phyloP scores from a whole-genome alignment of 208 protist genomes.

The Tritrichomonas musculus region DNA sequence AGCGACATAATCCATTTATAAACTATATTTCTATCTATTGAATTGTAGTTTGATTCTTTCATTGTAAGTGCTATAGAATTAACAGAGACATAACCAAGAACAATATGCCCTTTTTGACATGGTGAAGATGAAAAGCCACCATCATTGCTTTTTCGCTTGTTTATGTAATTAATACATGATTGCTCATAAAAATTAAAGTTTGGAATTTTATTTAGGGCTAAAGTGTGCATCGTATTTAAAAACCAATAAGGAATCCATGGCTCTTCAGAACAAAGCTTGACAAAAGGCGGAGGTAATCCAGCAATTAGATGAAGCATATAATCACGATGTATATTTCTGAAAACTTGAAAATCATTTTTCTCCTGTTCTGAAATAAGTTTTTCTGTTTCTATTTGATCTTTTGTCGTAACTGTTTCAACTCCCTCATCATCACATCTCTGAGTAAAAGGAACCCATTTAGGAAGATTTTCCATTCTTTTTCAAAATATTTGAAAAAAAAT shows the following conservation, averaged over 20 bases:
- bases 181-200: background rate
- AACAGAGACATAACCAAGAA: background rate
- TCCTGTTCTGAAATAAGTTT: background rate
- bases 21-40: background rate
- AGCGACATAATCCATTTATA: background rate
- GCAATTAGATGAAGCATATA: background rate
- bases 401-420: background rate
- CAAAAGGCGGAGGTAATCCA: no score
- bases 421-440: background rate
- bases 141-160: background rate
- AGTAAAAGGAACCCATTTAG: background rate
- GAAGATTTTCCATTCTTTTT: background rate
- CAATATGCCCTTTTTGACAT: background rate
- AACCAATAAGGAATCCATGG: slow-evolving; percentile 15
- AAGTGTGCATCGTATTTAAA: background rate
- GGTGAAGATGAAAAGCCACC: background rate
- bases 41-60: background rate
- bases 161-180: background rate
- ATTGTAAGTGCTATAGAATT: background rate
- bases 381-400: background rate
- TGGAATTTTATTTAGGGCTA: background rate
- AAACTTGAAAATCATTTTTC: background rate
- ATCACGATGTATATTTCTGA: background rate
- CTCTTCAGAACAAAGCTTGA: background rate
- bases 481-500: no score